phyloP scores from a whole-genome alignment of 306 rosid species.

The Neltuma alba region DNA sequence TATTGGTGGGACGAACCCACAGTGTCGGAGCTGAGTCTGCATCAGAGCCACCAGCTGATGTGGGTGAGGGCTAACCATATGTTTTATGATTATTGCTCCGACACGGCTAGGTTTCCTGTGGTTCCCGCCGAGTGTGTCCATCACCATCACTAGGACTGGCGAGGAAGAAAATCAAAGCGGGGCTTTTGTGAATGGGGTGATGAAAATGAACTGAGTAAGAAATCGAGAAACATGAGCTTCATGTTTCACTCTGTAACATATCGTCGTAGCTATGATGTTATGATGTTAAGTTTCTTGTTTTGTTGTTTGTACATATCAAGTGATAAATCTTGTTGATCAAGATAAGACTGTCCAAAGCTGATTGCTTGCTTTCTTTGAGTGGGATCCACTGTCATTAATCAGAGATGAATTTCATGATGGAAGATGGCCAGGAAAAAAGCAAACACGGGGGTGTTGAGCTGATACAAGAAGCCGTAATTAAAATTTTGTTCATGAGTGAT shows the following conservation, averaged over 20 bases:
- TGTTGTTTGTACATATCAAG: conserved; percentile 3
- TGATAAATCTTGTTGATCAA: background rate
- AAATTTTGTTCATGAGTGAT: background rate
- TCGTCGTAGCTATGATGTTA: conserved; percentile 15
- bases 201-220: background rate
- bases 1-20: conserved; percentile 93
- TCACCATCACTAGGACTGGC: conserved; percentile 52
- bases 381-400: background rate
- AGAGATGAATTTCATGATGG: background rate
- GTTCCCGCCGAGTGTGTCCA: conserved; percentile 78
- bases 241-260: conserved; percentile 37
- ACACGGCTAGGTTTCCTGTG: conserved; percentile 66
- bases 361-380: background rate
- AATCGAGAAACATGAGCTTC: conserved; percentile 40
- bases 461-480: background rate
- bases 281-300: background rate
- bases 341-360: background rate
- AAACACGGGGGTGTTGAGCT: background rate
- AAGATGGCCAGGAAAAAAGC: background rate
- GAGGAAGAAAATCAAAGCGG: background rate
- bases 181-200: background rate
- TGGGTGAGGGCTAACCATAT: conserved; percentile 94
- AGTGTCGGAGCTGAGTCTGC: conserved; percentile 62
- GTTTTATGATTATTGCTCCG: conserved; percentile 86
- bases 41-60: conserved; percentile 81